Percentiles rank a stretch among this genome's conserved stretches.
These are phyloP conservation scores for Inga laurina DNA, from an alignment of 306 rosid species.

Conservation along the genomic window DNA sequence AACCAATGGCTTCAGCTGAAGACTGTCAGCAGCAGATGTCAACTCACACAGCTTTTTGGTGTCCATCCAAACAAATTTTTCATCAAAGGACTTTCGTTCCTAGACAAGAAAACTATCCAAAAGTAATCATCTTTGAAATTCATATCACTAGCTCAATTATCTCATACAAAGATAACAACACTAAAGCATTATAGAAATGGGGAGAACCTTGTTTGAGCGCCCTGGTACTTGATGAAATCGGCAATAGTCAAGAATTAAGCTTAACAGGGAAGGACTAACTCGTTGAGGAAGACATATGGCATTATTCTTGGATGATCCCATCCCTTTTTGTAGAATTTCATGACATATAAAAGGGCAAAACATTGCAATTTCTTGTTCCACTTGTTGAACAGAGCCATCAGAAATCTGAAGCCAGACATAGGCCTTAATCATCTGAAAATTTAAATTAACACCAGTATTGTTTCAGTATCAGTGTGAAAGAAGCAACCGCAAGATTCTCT, in stretches of 20 bases:
- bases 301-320: slow-evolving; percentile 90
- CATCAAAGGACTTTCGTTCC: slow-evolving; percentile 88
- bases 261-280: slow-evolving; percentile 74
- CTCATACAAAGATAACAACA: slow-evolving; percentile 4
- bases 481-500: not conserved
- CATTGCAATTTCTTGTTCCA: slow-evolving; percentile 93
- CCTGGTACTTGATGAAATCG: slow-evolving; percentile 94
- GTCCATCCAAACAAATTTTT: slow-evolving; percentile 80
- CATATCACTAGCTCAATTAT: slow-evolving; percentile 18
- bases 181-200: slow-evolving; percentile 27
- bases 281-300: slow-evolving; percentile 92
- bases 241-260: slow-evolving; percentile 87
- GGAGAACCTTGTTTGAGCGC: slow-evolving; percentile 88
- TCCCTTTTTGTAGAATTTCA: slow-evolving; percentile 74
- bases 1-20: slow-evolving; percentile 91
- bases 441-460: slow-evolving; percentile 10
- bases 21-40: slow-evolving; percentile 93
- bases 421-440: slow-evolving; percentile 76
- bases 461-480: slow-evolving; percentile 31
- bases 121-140: slow-evolving; percentile 29
- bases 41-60: slow-evolving; percentile 88
- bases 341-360: slow-evolving; percentile 84
- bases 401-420: slow-evolving; percentile 91
- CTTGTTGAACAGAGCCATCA: slow-evolving; percentile 92
- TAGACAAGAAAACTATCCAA: slow-evolving; percentile 42